A percentile compares a stretch with the other conserved stretches of the same genome.
These are phyloP conservation scores for Rhododendron mucronatum DNA, from an alignment of 148 eudicot species.

Conservation along the genomic window DNA sequence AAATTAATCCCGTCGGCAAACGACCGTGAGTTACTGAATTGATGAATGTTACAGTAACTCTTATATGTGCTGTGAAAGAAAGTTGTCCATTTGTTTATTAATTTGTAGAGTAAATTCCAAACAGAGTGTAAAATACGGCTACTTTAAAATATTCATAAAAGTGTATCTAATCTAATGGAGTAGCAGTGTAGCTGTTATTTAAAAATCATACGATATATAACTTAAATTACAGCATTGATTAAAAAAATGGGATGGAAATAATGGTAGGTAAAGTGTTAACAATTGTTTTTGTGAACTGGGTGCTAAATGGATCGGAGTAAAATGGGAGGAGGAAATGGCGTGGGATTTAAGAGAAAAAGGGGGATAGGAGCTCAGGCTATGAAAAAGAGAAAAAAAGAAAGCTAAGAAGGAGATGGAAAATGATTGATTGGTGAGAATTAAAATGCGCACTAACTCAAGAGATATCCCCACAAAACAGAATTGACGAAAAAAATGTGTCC, in stretches of 20 bases:
- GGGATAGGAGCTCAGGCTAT: background rate
- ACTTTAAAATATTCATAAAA: background rate
- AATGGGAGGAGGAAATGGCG: background rate
- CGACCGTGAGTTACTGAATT: too few relatives aligned
- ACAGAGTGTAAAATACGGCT: background rate
- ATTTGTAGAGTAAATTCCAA: too few relatives aligned
- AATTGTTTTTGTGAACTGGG: background rate
- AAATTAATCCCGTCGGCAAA: too few relatives aligned
- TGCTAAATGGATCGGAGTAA: background rate
- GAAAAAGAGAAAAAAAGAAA: background rate
- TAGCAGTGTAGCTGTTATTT: background rate
- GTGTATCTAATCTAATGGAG: background rate
- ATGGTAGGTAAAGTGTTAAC: background rate
- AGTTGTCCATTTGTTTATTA: too few relatives aligned
- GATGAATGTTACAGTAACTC: too few relatives aligned
- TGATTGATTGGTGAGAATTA: slow-evolving; percentile 1
- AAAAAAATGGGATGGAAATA: background rate
- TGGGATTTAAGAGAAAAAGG: background rate
- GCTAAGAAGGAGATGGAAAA: background rate
- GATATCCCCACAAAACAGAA: background rate
- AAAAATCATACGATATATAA: too few relatives aligned
- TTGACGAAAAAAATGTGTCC: too few relatives aligned
- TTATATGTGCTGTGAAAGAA: too few relatives aligned
- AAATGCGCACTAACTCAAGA: slow-evolving; percentile 4
- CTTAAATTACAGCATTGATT: background rate